These are phyloP conservation scores for Skeletonema potamos DNA, from an alignment of 108 stramenopile genomes.

Conservation along the genomic window DNA sequence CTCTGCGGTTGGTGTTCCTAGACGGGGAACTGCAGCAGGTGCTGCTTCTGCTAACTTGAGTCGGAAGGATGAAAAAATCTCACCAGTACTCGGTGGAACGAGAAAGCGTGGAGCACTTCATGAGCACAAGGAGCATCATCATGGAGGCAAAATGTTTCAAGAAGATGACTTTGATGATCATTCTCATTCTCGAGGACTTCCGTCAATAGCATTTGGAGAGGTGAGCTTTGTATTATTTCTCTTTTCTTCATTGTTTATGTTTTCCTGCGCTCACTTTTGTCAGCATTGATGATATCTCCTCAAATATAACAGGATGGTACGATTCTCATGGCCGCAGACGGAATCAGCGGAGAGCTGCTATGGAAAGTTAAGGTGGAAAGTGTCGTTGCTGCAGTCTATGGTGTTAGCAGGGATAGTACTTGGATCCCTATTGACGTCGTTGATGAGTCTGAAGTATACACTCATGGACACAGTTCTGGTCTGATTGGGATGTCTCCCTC, in stretches of 20 bases:
- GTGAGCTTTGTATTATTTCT: constrained; percentile 3
- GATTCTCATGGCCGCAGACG: constrained; percentile 54
- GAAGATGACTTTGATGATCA: constrained; percentile 19
- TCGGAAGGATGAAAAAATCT: constrained; percentile 9
- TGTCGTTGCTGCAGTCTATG: constrained; percentile 76
- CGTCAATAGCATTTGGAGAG: constrained; percentile 67
- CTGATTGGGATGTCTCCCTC: constrained; percentile 5
- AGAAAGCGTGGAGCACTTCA: constrained; percentile 21
- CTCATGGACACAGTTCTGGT: constrained; percentile 9
- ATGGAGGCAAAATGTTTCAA: constrained; percentile 6
- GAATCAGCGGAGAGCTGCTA: constrained; percentile 38
- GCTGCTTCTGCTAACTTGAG: constrained; percentile 12
- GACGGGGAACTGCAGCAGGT: constrained; percentile 31
- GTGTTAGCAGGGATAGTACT: constrained; percentile 50
- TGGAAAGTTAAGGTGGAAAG: constrained; percentile 64
- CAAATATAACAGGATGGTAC: constrained; percentile 48
- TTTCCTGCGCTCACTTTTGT: neutral
- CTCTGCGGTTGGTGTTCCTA: constrained; percentile 1
- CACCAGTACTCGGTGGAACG: constrained; percentile 23
- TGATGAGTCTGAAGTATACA: constrained; percentile 37
- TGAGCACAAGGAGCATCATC: neutral
- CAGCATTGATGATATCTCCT: neutral
- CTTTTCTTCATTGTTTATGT: neutral
- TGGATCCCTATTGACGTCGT: constrained; percentile 66
- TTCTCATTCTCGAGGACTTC: constrained; percentile 41